Evolutionary conservation across 352 stramenopile genomes (phyloP), one percentile per base, ranked within the genome.

Genomic region (Phytophthora tentaculata): DNA sequence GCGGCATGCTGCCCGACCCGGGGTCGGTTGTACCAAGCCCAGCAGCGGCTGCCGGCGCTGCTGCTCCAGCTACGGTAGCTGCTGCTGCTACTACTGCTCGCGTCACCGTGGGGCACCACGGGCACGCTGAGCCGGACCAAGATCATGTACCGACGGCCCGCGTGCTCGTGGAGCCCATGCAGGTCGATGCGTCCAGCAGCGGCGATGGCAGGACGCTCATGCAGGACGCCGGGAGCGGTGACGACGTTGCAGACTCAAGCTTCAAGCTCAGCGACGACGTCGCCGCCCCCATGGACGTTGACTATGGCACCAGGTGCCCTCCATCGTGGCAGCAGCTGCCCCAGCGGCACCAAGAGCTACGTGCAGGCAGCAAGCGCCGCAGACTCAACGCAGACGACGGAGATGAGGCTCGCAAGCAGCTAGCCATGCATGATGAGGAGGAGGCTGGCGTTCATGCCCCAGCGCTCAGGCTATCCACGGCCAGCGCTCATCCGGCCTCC

Each of bases 341-440:
- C 28, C 28, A 32, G 28, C 28, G 28, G 9, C 28, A 5, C 16
- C 6, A 3, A 14, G 16, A 37, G 28, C 54, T 45, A 8, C 39
- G 24, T n/a, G 9, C 56, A 10, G 45, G 45, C 14, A 37, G 53
- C 32, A 69, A 63, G 53, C 62, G 54, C 22, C 62, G 62, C 1
- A 54, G 62, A 0, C 55, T 69, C 9, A 14, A 45, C 39, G 39
- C 39, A 5, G 54, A 56, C 24, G 62, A 60, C 22, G 62, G 49
- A 43, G 62, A 56, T 26, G 0, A 12, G 4, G 32, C 32, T 39
- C 55, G 45, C 7, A 26, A 69, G n/a, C n/a, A n/a, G n/a, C n/a
- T n/a, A n/a, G n/a, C n/a, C 54, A 47, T 58, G 48, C 45, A 59
- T 6, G 52, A 62, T 5, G 44, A 59, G 48, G 58, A 59, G 43